These are phyloP conservation scores for Boletus speciosus DNA, from an alignment of 768 basidiomycete genomes.

Conservation along the genomic window DNA sequence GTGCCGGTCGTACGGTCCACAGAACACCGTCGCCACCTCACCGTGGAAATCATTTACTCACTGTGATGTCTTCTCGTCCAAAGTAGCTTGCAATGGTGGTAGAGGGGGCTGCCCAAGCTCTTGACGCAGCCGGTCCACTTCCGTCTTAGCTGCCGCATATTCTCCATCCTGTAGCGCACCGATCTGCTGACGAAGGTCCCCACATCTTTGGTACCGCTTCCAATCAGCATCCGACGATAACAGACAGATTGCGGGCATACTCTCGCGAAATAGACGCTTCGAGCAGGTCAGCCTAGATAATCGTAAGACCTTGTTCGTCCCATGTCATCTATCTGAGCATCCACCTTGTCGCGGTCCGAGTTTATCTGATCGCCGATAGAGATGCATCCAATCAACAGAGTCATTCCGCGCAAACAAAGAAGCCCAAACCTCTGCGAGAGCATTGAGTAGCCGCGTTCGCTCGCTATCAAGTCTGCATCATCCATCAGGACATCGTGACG, in stretches of 20 bases:
- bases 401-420: conserved; percentile 2
- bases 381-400: conserved; percentile 10
- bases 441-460: conserved; percentile 61
- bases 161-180: conserved; percentile 67
- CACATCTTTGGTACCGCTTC: conserved; percentile 44
- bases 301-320: conserved; percentile 2
- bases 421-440: conserved; percentile 61
- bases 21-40: conserved; percentile 1
- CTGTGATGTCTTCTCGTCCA: conserved; percentile 66
- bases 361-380: conserved; percentile 50
- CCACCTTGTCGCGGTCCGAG: conserved; percentile 74
- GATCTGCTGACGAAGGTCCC: conserved; percentile 67
- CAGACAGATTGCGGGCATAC: conserved; percentile 35
- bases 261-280: conserved; percentile 67
- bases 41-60: conserved; percentile 34
- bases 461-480: conserved; percentile 68
- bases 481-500: conserved; percentile 11
- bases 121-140: conserved; percentile 70
- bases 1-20: conserved; percentile 1
- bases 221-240: conserved; percentile 11
- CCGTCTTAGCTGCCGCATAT: conserved; percentile 67
- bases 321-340: conserved; percentile 7
- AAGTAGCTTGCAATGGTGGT: conserved; percentile 64
- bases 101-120: conserved; percentile 76
- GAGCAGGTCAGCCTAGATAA: conserved; percentile 57